A percentile compares a stretch with the other conserved stretches of the same genome.
phyloP scores from a whole-genome alignment of 2,329 filamentous ascomycete genomes.

The Aspergillus pseudonomiae region DNA sequence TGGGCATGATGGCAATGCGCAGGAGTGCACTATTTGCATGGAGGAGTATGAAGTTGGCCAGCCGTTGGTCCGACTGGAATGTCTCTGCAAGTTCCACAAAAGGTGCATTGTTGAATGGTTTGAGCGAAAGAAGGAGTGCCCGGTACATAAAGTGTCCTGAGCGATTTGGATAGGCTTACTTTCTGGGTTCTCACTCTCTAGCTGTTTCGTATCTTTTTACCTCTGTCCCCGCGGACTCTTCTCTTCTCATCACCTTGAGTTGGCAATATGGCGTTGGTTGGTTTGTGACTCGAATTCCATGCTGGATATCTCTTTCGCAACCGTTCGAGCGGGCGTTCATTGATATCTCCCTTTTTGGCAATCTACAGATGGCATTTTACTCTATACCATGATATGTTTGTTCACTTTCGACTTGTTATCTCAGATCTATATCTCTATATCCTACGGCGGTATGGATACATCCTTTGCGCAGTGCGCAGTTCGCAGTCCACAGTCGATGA shows the following conservation, averaged over 20 bases:
- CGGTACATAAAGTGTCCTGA: constrained; percentile 57
- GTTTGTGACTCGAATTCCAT: background rate
- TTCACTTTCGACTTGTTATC: background rate
- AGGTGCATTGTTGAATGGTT: constrained; percentile 65
- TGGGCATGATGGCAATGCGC: constrained; percentile 53
- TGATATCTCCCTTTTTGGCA: background rate
- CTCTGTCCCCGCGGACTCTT: background rate
- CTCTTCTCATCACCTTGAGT: background rate
- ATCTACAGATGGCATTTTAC: background rate
- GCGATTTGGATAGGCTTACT: background rate
- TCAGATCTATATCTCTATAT: background rate
- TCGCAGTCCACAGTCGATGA: too few species aligned
- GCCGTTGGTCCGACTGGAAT: constrained; percentile 62
- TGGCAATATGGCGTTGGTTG: background rate
- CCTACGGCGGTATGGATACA: background rate
- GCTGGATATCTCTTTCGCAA: background rate
- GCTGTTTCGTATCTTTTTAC: background rate
- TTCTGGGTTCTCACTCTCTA: constrained; percentile 1
- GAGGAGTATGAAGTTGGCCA: constrained; percentile 66
- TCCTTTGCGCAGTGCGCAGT: background rate
- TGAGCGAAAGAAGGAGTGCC: constrained; percentile 60
- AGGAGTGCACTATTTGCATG: constrained; percentile 67
- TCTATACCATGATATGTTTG: background rate
- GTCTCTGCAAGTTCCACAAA: constrained; percentile 66
- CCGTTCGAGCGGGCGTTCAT: constrained; percentile 2